Evolutionary conservation across 2,329 filamentous ascomycete genomes (phyloP).

Genomic region (Hypoxylon sp.): DNA sequence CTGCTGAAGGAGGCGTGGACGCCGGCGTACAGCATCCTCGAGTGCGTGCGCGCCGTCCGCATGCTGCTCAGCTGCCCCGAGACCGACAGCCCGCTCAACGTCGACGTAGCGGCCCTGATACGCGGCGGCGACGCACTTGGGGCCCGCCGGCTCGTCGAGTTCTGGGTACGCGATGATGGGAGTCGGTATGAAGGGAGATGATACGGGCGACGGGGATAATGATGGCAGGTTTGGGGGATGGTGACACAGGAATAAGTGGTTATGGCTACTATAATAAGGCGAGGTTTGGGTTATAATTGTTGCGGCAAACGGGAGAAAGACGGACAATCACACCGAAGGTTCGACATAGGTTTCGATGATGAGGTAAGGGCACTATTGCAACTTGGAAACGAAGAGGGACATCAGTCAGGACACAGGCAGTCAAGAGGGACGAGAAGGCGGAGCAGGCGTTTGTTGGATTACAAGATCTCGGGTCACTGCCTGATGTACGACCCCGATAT

Average conservation of each 20-base stretch:
- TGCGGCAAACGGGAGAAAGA: constrained; percentile 14
- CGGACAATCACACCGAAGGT: background rate
- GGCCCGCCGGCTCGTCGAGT: constrained; percentile 78
- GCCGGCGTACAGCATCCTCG: constrained; percentile 84
- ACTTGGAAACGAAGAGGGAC: constrained; percentile 9
- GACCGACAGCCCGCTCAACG: constrained; percentile 82
- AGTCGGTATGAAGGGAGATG: constrained; percentile 65
- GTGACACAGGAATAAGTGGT: background rate
- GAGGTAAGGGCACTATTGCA: constrained; percentile 22
- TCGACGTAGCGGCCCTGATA: constrained; percentile 81
- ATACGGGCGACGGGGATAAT: constrained; percentile 2
- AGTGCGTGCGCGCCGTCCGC: constrained; percentile 80
- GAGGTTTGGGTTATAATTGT: constrained; percentile 11
- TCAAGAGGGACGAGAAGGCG: constrained; percentile 4
- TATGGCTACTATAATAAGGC: constrained; percentile 6
- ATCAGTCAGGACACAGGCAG: background rate
- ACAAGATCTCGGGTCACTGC: constrained; percentile 22
- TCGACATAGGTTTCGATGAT: constrained; percentile 10
- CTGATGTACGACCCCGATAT: constrained; percentile 18
- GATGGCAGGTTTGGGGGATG: background rate
- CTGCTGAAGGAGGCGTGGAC: constrained; percentile 86
- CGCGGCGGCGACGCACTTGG: constrained; percentile 77
- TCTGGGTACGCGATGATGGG: constrained; percentile 70
- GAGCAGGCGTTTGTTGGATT: constrained; percentile 37
- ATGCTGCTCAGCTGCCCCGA: constrained; percentile 78